These are phyloP conservation scores for Pseudogymnoascus sp. DNA, from an alignment of 2,329 filamentous ascomycete species.

Conservation along the genomic window DNA sequence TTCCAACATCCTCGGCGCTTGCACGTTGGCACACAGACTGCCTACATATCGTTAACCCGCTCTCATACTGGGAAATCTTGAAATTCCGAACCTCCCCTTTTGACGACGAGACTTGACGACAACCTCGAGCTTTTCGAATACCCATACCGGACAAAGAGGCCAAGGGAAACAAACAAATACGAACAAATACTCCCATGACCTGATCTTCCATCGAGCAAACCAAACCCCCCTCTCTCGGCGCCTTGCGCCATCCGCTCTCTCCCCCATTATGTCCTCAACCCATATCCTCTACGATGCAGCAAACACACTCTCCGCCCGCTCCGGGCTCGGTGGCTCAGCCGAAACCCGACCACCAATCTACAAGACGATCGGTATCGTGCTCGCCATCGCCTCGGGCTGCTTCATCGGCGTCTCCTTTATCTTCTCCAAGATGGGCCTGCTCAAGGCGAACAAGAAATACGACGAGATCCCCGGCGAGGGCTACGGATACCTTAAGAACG, in stretches of 20 bases:
- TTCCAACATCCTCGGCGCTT: not conserved
- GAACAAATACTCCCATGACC: not conserved
- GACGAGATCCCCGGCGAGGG: conserved; percentile 92
- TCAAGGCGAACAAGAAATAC: conserved; percentile 93
- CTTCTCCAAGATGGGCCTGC: conserved; percentile 83
- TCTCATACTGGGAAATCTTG: not conserved
- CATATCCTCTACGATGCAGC: not conserved
- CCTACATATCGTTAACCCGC: not conserved
- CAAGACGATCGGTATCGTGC: conserved; percentile 77
- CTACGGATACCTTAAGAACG: conserved; percentile 93
- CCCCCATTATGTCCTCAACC: not conserved
- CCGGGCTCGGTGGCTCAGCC: not conserved
- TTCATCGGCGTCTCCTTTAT: conserved; percentile 97
- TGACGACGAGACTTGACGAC: not conserved
- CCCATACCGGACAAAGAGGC: not conserved
- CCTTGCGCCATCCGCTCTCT: not conserved
- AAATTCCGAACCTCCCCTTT: not conserved
- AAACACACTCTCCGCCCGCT: not conserved
- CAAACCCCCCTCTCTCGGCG: not conserved
- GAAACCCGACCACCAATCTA: conserved; percentile 39
- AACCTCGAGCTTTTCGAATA: not conserved
- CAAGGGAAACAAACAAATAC: not conserved
- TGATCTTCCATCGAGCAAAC: not conserved
- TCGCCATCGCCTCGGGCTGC: conserved; percentile 78
- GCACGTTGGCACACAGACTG: not conserved